Evolutionary conservation across 2,329 filamentous ascomycete species (phyloP).

Genomic region (Ustulina deusta): DNA sequence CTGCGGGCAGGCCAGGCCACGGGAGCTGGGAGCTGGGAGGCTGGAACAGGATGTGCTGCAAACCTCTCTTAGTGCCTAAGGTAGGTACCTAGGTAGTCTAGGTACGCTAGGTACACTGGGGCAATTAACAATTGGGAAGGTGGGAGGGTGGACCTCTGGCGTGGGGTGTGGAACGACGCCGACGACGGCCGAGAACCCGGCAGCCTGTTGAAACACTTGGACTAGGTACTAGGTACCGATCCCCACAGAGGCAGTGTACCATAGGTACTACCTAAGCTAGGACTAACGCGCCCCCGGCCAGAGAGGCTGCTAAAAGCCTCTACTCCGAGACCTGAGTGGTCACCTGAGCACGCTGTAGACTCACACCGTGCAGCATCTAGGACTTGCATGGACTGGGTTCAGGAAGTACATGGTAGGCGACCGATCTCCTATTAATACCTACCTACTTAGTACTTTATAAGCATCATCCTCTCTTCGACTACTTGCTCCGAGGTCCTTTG

Average conservation of each 20-base stretch:
- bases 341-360: constrained; percentile 5
- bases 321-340: background rate
- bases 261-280: background rate
- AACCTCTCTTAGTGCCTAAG: too few species aligned
- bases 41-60: too few species aligned
- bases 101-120: too few species aligned
- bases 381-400: too few species aligned
- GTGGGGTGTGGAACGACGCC: constrained; percentile 30
- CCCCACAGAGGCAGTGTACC: constrained; percentile 5
- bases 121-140: background rate
- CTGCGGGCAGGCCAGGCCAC: too few species aligned
- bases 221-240: too few species aligned
- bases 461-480: constrained; percentile 21
- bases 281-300: constrained; percentile 3
- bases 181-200: constrained; percentile 37
- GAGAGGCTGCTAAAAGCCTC: background rate
- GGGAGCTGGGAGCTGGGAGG: too few species aligned
- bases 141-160: background rate
- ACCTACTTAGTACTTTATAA: background rate
- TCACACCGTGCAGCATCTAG: too few species aligned
- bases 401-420: background rate
- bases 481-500: constrained; percentile 3
- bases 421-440: background rate
- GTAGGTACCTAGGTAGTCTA: too few species aligned
- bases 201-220: constrained; percentile 2